Percentiles rank a stretch among this genome's conserved stretches.
Conservation (phyloP, 805 yeast species). For the Starmera dryadoides region DNA sequence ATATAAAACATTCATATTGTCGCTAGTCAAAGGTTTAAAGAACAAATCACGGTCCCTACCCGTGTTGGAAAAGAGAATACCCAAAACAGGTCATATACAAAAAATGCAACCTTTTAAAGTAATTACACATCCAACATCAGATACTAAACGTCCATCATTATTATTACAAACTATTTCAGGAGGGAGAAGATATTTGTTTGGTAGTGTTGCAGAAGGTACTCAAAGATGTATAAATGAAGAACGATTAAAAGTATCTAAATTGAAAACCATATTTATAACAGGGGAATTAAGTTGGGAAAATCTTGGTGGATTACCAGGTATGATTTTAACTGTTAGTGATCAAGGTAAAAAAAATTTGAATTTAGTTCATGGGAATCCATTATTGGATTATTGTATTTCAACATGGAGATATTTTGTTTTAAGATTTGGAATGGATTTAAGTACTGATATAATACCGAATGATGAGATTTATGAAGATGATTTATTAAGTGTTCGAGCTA, state of each 20-base stretch:
- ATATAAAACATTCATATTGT: background rate
- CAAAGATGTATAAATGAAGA: constrained; percentile 68
- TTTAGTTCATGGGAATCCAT: constrained; percentile 43
- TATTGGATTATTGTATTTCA: constrained; percentile 52
- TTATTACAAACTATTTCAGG: constrained; percentile 31
- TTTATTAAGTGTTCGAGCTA: constrained; percentile 30
- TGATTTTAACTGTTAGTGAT: constrained; percentile 74
- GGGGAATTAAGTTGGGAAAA: constrained; percentile 74
- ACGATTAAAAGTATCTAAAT: constrained; percentile 46
- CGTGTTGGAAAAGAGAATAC: background rate
- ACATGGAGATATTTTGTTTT: constrained; percentile 87
- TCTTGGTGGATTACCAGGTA: constrained; percentile 91
- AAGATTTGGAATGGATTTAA: constrained; percentile 58
- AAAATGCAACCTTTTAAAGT: constrained; percentile 45
- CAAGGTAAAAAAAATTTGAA: constrained; percentile 55
- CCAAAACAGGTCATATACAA: constrained; percentile 1
- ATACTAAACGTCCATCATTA: constrained; percentile 49
- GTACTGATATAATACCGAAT: constrained; percentile 19
- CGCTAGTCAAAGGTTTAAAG: background rate
- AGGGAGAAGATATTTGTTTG: constrained; percentile 53
- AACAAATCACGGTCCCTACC: background rate
- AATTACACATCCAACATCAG: constrained; percentile 56
- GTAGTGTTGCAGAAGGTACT: constrained; percentile 78
- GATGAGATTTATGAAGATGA: constrained; percentile 23
- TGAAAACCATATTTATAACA: constrained; percentile 64